These are phyloP conservation scores for Bretziella fagacearum DNA, from an alignment of 2,329 filamentous ascomycete genomes.

Conservation along the genomic window DNA sequence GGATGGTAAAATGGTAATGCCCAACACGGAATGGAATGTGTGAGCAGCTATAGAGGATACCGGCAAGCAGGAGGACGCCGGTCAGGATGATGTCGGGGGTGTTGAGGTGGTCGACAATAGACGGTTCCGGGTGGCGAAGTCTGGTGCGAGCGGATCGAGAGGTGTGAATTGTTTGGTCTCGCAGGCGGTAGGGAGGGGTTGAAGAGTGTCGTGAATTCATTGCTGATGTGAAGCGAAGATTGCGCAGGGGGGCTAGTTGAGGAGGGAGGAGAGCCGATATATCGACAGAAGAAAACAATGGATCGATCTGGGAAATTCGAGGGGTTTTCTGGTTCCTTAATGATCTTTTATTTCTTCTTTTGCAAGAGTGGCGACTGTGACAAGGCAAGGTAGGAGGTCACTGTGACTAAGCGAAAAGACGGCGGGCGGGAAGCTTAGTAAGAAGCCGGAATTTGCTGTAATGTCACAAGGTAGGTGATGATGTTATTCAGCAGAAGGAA, in stretches of 20 bases:
- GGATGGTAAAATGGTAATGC: constrained; percentile 6
- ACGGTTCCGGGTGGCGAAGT: not conserved
- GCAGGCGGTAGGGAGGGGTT: constrained; percentile 11
- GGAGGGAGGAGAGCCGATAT: too few relatives aligned
- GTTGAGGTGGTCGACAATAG: constrained; percentile 3
- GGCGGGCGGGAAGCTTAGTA: too few relatives aligned
- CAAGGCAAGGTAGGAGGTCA: too few relatives aligned
- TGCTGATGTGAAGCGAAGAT: constrained; percentile 3
- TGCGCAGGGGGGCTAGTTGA: not conserved
- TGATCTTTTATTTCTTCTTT: too few relatives aligned
- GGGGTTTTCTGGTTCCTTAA: too few relatives aligned
- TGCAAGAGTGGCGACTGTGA: too few relatives aligned
- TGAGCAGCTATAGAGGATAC: not conserved
- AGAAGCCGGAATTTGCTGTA: too few relatives aligned
- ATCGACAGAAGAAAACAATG: too few relatives aligned
- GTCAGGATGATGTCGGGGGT: constrained; percentile 5
- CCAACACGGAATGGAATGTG: constrained; percentile 8
- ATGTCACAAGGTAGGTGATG: too few relatives aligned
- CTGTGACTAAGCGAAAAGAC: too few relatives aligned
- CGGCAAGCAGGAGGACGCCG: not conserved
- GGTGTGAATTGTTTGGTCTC: constrained; percentile 13
- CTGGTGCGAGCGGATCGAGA: constrained; percentile 2
- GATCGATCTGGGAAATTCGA: too few relatives aligned
- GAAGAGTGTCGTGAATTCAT: constrained; percentile 13
- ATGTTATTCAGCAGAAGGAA: too few relatives aligned